These are phyloP conservation scores for Leccinum subgranulosum DNA, from an alignment of 768 basidiomycete genomes.

Conservation along the genomic window DNA sequence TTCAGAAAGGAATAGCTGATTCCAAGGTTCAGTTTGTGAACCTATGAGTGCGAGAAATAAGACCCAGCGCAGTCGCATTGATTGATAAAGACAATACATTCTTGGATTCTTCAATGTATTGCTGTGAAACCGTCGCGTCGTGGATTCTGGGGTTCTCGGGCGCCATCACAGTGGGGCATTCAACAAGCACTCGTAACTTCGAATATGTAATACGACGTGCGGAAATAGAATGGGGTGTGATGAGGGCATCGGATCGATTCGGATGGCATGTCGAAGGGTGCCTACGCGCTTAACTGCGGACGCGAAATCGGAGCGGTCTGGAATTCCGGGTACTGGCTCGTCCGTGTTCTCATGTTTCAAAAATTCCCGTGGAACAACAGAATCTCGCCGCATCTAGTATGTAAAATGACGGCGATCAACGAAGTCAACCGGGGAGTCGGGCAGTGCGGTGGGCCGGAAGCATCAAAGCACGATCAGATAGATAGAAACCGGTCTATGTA, in stretches of 20 bases:
- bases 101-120: not conserved
- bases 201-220: not conserved
- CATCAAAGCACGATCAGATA: not conserved
- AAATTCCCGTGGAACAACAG: not conserved
- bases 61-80: not conserved
- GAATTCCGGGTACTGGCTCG: not conserved
- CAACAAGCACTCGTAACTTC: not conserved
- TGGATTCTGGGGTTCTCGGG: not conserved
- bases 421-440: not conserved
- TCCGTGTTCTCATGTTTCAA: not conserved
- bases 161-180: not conserved
- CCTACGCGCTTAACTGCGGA: not conserved
- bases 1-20: not conserved
- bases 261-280: not conserved
- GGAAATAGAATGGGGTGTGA: not conserved
- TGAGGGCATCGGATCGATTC: not conserved
- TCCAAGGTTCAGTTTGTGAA: not conserved
- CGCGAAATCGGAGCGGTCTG: not conserved
- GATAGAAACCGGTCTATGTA: not conserved
- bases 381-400: not conserved
- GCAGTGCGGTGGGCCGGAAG: not conserved
- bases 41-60: not conserved
- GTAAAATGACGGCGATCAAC: not conserved
- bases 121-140: too few relatives aligned
- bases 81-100: not conserved